Evolutionary conservation across 2,329 filamentous ascomycete species (phyloP), one percentile per base, ranked within the genome.

Genomic region (Colletotrichum salicis): DNA sequence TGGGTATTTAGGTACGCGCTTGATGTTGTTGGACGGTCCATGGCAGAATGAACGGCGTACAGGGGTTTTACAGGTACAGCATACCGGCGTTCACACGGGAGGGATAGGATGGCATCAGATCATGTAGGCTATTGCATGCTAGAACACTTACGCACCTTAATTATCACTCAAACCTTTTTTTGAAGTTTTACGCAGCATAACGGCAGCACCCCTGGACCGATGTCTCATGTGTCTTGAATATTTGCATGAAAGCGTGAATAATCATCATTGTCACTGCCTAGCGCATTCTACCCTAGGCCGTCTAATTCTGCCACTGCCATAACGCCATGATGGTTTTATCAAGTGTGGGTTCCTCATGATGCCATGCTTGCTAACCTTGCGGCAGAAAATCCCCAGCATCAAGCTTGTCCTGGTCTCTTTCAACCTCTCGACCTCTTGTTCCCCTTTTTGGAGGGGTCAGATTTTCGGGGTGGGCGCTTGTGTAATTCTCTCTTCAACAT

Each of bases 1-100:
- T 85, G 71, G 85, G 73, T 61, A 64, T 73, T 71, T 71, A 68
- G 64, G 70, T 69, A 70, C 59, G 64, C 70, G 33, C 66, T 62
- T 66, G 67, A 62, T 37, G 51, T 70, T 61, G 37, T 41, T 41
- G 37, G 61, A 66, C 29, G 61, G 67, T 72, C 70, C 61, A 65
- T 59, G 66, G 70, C 61, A 71, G 67, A 72, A 70, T 52, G 67
- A 70, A 57, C 55, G 67, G 70, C 70, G 67, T 64, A 70, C 57
- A 24, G 61, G 70, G 61, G 67, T 45, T 51, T 64, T 60, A 33
- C 31, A 67, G 69, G 69, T 59, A 68, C 65, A 69, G 69, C 69
- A 71, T 71, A 71, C 64, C 27, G 69, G 69, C 69, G 69, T 71
- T 71, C 35, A 71, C 27, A 65, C 63, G 19, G 67, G 63, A 70